phyloP scores from a whole-genome alignment of 2,329 filamentous ascomycete species.

The Cytospora schulzeri region DNA sequence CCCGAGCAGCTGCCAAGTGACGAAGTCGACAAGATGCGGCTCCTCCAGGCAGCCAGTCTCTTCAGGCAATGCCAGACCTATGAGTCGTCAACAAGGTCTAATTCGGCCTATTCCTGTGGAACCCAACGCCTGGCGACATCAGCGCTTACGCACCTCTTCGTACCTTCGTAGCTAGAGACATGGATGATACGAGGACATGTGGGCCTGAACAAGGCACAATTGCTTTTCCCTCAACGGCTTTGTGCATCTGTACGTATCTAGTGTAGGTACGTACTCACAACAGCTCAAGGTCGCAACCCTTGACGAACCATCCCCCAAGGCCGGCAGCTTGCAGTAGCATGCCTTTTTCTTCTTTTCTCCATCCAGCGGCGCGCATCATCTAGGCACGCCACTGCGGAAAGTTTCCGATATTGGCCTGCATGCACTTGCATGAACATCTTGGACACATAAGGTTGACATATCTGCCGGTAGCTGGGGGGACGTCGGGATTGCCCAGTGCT shows the following conservation, averaged over 20 bases:
- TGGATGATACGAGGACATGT: neutral
- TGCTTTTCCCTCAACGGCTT: neutral
- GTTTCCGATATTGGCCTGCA: neutral
- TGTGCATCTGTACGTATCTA: neutral
- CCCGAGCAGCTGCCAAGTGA: neutral
- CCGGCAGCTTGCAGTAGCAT: neutral
- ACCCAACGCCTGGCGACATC: neutral
- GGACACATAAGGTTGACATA: neutral
- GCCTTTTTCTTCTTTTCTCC: neutral
- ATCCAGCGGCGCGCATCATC: neutral
- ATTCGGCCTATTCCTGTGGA: neutral
- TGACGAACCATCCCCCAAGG: neutral
- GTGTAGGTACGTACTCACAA: too few species aligned
- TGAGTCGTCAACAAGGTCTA: too few species aligned
- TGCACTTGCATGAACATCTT: neutral
- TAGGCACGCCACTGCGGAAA: neutral
- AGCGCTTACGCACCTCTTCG: neutral
- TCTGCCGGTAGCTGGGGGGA: neutral
- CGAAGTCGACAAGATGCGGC: neutral
- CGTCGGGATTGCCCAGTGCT: neutral
- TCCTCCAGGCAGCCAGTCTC: too few species aligned
- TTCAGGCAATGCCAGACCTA: too few species aligned
- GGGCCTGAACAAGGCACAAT: neutral
- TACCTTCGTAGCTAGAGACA: neutral
- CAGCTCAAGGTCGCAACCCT: neutral